These are phyloP conservation scores for Saccharomycopsis amapae DNA, from an alignment of 805 yeast species.

Conservation along the genomic window DNA sequence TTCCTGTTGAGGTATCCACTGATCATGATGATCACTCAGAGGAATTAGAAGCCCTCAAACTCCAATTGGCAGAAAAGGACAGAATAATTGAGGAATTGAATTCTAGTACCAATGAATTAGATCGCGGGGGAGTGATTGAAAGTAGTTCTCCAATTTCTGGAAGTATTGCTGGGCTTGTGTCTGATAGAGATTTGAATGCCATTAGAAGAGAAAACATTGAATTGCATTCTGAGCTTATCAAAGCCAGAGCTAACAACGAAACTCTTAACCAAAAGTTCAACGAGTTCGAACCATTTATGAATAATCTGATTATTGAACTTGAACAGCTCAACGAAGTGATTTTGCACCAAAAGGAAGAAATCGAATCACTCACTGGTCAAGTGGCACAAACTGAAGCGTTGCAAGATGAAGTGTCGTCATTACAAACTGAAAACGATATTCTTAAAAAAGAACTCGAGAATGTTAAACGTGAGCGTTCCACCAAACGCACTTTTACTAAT, in stretches of 20 bases:
- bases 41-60: constrained; percentile 7
- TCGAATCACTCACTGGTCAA: constrained; percentile 35
- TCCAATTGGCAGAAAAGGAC: constrained; percentile 11
- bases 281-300: constrained; percentile 47
- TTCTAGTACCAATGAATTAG: not conserved
- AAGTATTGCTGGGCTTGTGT: not conserved
- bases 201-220: constrained; percentile 39
- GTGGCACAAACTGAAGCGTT: constrained; percentile 39
- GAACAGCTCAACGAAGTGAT: constrained; percentile 47
- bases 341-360: constrained; percentile 42
- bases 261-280: constrained; percentile 34
- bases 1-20: not conserved
- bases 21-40: constrained; percentile 12
- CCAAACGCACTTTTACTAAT: constrained; percentile 12
- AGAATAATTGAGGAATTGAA: constrained; percentile 1
- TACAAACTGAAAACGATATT: constrained; percentile 40
- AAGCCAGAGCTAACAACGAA: constrained; percentile 41
- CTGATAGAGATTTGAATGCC: constrained; percentile 30
- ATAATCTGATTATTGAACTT: constrained; percentile 45
- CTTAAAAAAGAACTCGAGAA: constrained; percentile 39
- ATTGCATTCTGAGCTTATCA: constrained; percentile 37
- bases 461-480: constrained; percentile 31
- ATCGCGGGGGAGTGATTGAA: not conserved
- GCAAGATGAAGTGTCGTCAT: constrained; percentile 40
- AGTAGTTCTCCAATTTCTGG: constrained; percentile 11